Conservation (phyloP, 148 eudicot species). For the Rhododendron williamsianum region DNA sequence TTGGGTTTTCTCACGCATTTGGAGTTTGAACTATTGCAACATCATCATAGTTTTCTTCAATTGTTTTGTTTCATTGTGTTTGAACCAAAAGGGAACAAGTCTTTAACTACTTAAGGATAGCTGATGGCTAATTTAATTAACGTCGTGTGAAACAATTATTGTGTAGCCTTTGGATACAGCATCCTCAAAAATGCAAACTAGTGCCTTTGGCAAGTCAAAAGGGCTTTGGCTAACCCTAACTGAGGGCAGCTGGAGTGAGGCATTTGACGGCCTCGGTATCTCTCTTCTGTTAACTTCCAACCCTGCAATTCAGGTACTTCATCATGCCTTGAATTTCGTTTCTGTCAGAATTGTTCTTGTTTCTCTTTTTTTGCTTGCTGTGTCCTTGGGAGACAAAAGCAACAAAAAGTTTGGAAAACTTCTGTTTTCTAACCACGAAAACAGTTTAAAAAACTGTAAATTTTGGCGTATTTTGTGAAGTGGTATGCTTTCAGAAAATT, state of each 20-base stretch:
- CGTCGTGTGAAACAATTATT: background rate
- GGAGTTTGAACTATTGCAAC: background rate
- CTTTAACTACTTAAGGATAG: background rate
- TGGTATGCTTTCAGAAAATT: background rate
- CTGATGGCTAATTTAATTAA: background rate
- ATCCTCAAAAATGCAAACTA: constrained; percentile 49
- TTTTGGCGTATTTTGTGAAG: background rate
- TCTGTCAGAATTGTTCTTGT: background rate
- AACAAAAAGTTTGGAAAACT: background rate
- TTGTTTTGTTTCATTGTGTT: background rate
- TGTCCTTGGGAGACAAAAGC: background rate
- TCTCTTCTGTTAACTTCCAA: constrained; percentile 45
- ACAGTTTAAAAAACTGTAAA: background rate
- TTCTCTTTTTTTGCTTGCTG: background rate
- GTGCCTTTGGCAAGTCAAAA: constrained; percentile 45
- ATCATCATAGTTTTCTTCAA: background rate
- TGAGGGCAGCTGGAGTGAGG: constrained; percentile 46
- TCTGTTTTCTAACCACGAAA: background rate
- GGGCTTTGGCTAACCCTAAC: constrained; percentile 40
- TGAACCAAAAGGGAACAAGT: background rate
- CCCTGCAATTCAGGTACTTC: constrained; percentile 45
- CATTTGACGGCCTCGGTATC: constrained; percentile 46
- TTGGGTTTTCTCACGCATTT: background rate
- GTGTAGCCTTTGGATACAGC: constrained; percentile 50
- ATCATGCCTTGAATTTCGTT: background rate